Percentiles rank a stretch among this genome's conserved stretches.
phyloP scores from a whole-genome alignment of 2,329 filamentous ascomycete genomes.

The Atkinsonella hypoxylon region DNA sequence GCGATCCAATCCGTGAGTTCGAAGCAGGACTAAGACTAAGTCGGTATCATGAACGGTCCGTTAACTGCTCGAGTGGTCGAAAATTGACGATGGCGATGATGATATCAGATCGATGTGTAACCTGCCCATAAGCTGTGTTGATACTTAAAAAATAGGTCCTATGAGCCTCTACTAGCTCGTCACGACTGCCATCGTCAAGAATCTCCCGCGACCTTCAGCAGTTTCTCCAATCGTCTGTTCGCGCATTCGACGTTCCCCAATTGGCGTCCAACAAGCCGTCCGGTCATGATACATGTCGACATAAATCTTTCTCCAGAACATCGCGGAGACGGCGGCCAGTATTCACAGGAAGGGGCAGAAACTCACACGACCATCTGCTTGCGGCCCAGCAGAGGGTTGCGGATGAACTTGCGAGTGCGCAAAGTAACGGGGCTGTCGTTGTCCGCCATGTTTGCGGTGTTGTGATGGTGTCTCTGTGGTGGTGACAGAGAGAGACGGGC shows the following conservation, averaged over 20 bases:
- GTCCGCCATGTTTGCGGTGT: conserved; percentile 74
- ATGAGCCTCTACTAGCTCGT: too few relatives aligned
- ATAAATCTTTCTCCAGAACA: not conserved
- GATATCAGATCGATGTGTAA: too few relatives aligned
- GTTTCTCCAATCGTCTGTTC: too few relatives aligned
- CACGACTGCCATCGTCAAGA: too few relatives aligned
- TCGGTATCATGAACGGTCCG: conserved; percentile 6
- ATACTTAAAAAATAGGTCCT: too few relatives aligned
- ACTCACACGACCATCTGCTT: conserved; percentile 99
- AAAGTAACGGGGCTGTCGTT: conserved; percentile 65
- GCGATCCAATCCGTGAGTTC: not conserved
- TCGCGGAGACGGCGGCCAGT: not conserved
- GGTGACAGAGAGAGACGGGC: conserved; percentile 20
- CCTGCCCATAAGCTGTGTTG: too few relatives aligned
- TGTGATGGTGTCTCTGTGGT: conserved; percentile 22
- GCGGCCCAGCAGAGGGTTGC: conserved; percentile 96
- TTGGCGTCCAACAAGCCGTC: not conserved
- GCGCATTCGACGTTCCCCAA: not conserved
- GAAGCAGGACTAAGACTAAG: not conserved
- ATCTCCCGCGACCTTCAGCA: too few relatives aligned
- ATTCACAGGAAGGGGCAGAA: conserved; percentile 5
- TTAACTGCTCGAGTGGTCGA: not conserved
- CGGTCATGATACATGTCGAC: conserved; percentile 3
- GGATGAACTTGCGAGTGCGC: conserved; percentile 99
- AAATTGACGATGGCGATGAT: not conserved